phyloP scores from a whole-genome alignment of 768 basidiomycete species.

The Russula sp. region DNA sequence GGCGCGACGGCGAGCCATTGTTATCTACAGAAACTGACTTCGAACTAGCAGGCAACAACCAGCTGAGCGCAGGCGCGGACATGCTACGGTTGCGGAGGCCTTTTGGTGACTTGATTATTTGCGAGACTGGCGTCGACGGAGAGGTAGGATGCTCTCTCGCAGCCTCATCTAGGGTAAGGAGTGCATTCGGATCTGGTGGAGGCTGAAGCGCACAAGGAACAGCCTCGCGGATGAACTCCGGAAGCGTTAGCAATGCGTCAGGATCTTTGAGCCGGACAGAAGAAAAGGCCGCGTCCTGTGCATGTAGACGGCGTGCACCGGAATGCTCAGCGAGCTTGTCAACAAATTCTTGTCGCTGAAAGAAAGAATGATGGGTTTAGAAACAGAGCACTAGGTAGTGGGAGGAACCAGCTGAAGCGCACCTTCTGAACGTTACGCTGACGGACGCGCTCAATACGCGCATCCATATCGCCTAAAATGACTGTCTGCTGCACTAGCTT shows the following conservation, averaged over 20 bases:
- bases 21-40: conserved; percentile 20
- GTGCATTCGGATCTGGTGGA: conserved; percentile 8
- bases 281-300: conserved; percentile 67
- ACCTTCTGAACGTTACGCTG: conserved; percentile 61
- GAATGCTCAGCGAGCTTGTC: conserved; percentile 67
- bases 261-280: conserved; percentile 27
- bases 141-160: conserved; percentile 31
- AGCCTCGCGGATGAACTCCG: conserved; percentile 32
- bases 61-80: conserved; percentile 31
- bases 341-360: conserved; percentile 67
- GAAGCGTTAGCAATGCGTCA: conserved; percentile 46
- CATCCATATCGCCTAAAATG: conserved; percentile 50
- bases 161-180: conserved; percentile 34
- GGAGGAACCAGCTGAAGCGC: conserved; percentile 13
- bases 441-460: conserved; percentile 46
- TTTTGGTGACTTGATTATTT: conserved; percentile 29
- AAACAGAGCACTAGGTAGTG: conserved; percentile 1
- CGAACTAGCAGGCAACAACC: conserved; percentile 25
- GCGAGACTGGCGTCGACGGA: conserved; percentile 26
- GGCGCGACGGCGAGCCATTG: conserved; percentile 20
- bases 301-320: conserved; percentile 61
- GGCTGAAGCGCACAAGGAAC: conserved; percentile 14
- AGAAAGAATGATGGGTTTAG: not conserved
- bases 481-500: conserved; percentile 66
- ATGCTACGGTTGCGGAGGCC: conserved; percentile 30